A percentile compares a stretch with the other conserved stretches of the same genome.
Conservation (phyloP, 345 rosid species). For the Pseudoturritis turrita region DNA sequence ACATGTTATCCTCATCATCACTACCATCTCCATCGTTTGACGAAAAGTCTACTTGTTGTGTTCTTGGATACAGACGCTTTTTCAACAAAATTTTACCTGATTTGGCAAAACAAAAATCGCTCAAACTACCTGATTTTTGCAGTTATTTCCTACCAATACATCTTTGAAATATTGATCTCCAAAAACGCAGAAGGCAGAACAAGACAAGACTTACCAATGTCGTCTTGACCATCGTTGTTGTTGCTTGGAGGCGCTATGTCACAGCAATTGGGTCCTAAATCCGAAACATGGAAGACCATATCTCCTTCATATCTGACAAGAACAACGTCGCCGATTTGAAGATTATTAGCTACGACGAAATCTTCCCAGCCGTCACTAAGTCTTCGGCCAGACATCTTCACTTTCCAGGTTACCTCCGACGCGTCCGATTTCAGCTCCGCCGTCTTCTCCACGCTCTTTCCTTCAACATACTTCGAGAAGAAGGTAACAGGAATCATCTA, state of each 20-base stretch:
- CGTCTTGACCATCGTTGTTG: not conserved
- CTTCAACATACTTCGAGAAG: constrained; percentile 4
- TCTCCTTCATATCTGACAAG: constrained; percentile 2
- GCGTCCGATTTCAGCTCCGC: constrained; percentile 4
- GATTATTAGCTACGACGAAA: not conserved
- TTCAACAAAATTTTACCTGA: not conserved
- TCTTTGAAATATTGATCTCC: too few species aligned
- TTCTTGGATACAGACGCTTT: not conserved
- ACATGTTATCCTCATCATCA: not conserved
- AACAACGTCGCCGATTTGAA: not conserved
- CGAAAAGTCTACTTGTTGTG: not conserved
- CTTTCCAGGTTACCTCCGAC: not conserved
- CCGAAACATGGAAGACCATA: not conserved
- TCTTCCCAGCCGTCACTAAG: constrained; percentile 6
- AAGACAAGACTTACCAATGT: not conserved
- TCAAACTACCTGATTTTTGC: not conserved
- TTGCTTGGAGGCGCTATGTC: not conserved
- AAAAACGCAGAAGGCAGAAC: not conserved
- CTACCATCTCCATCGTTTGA: not conserved
- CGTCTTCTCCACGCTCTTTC: not conserved
- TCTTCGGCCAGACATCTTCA: constrained; percentile 2
- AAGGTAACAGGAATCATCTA: constrained; percentile 11
- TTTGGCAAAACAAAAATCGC: not conserved
- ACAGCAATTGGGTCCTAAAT: not conserved
- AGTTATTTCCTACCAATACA: too few species aligned